These are phyloP conservation scores for Diatrype stigma DNA, from an alignment of 2,329 filamentous ascomycete species.

Conservation along the genomic window DNA sequence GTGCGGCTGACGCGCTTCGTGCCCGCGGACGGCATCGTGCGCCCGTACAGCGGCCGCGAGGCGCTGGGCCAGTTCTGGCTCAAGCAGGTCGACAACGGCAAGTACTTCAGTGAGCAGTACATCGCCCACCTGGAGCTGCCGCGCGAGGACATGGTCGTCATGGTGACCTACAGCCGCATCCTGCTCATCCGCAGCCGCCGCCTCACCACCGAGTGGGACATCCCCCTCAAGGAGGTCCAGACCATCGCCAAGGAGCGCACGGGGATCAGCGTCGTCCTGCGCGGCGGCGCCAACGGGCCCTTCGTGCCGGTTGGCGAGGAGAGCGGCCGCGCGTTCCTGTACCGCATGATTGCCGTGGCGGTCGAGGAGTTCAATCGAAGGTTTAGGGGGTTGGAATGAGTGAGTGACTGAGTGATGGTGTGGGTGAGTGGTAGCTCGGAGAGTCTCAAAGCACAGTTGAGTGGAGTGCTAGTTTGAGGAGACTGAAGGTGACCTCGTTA, in stretches of 20 bases:
- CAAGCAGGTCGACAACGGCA: constrained; percentile 95
- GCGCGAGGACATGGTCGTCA: constrained; percentile 80
- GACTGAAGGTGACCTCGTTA: no score
- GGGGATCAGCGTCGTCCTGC: constrained; percentile 81
- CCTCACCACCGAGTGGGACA: constrained; percentile 90
- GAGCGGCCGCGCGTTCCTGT: constrained; percentile 60
- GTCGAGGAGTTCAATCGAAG: constrained; percentile 65
- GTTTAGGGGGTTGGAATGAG: constrained; percentile 43
- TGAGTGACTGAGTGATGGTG: not conserved
- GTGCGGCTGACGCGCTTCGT: constrained; percentile 93
- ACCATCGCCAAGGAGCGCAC: constrained; percentile 96
- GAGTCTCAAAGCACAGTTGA: no score
- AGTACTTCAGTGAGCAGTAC: constrained; percentile 96
- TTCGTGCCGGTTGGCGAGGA: constrained; percentile 95
- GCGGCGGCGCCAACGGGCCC: constrained; percentile 88
- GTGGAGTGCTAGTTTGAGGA: no score
- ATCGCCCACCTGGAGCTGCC: constrained; percentile 93
- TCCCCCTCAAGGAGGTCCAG: constrained; percentile 91
- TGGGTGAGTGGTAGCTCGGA: no score
- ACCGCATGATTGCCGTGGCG: constrained; percentile 61
- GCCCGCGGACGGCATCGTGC: constrained; percentile 85
- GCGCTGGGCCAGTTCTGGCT: constrained; percentile 97
- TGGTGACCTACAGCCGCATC: constrained; percentile 84
- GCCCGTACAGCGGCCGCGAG: constrained; percentile 91
- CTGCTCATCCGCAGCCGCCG: constrained; percentile 85